A percentile compares a stretch with the other conserved stretches of the same genome.
phyloP scores from a whole-genome alignment of 768 basidiomycete species.

The Boletus sp. region DNA sequence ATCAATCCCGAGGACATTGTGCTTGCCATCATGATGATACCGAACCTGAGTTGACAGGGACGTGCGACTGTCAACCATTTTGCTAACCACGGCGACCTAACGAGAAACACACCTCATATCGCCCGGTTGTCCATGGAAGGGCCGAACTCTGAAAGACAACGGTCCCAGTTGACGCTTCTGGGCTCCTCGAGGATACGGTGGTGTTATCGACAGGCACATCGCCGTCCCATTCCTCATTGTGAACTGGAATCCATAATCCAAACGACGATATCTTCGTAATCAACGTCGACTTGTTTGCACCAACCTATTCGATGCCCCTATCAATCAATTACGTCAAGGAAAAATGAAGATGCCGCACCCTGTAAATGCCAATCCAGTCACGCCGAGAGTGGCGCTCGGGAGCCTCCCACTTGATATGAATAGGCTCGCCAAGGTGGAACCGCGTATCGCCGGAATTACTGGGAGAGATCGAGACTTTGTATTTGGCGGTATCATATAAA shows the following conservation, averaged over 20 bases:
- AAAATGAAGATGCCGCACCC: conserved; percentile 41
- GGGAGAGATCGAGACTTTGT: conserved; percentile 61
- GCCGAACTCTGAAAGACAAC: conserved; percentile 75
- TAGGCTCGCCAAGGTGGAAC: conserved; percentile 91
- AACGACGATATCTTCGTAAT: conserved; percentile 83
- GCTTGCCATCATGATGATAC: conserved; percentile 96
- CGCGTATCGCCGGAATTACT: conserved; percentile 48
- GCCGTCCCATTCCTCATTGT: conserved; percentile 91
- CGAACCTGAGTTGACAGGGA: conserved; percentile 50
- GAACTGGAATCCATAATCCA: conserved; percentile 92
- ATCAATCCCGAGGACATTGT: conserved; percentile 88
- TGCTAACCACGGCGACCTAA: background rate
- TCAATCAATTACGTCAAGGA: background rate
- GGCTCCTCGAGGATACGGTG: conserved; percentile 32
- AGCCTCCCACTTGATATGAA: conserved; percentile 82
- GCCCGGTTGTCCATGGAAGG: conserved; percentile 82
- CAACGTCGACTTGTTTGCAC: conserved; percentile 78
- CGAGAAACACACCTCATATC: conserved; percentile 59
- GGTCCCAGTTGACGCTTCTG: conserved; percentile 54
- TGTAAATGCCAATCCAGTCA: conserved; percentile 96
- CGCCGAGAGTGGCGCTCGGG: conserved; percentile 81
- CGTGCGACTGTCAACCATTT: background rate
- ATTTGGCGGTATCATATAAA: conserved; percentile 75
- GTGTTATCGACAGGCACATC: conserved; percentile 59
- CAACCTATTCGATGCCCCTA: conserved; percentile 51